phyloP scores from a whole-genome alignment of 371 early-diverging fungal genomes.

The Mortierella sp. region DNA sequence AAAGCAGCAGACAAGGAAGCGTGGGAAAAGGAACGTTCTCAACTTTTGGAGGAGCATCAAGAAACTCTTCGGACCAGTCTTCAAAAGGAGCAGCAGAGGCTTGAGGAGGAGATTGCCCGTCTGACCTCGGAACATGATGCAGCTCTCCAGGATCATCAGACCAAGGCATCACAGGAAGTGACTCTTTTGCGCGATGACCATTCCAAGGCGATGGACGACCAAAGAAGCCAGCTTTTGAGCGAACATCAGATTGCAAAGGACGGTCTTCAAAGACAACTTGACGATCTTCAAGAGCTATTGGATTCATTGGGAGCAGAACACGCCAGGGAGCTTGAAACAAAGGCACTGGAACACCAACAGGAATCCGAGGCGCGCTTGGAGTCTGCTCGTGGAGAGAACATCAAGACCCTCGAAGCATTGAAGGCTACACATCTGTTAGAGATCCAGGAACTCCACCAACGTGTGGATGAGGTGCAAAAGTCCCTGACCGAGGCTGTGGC shows the following conservation, averaged over 20 bases:
- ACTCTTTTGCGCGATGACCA: conserved; percentile 16
- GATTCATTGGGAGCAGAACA: conserved; percentile 11
- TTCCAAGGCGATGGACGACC: conserved; percentile 15
- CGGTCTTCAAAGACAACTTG: background rate
- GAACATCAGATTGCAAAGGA: conserved; percentile 22
- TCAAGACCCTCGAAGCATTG: conserved; percentile 9
- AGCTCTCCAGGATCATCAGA: conserved; percentile 8
- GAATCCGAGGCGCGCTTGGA: conserved; percentile 13
- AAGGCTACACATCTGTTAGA: background rate
- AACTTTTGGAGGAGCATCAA: conserved; percentile 21
- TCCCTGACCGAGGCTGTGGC: conserved; percentile 1
- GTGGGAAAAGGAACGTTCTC: conserved; percentile 25
- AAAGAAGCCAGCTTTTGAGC: conserved; percentile 5
- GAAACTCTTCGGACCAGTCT: conserved; percentile 18
- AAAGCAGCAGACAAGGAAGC: conserved; percentile 13
- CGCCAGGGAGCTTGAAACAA: conserved; percentile 7
- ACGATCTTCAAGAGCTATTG: background rate
- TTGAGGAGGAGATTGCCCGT: conserved; percentile 16
- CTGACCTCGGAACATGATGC: conserved; percentile 18
- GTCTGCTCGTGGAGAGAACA: conserved; percentile 2
- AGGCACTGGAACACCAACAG: conserved; percentile 1
- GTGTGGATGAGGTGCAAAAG: conserved; percentile 13
- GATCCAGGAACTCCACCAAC: conserved; percentile 2
- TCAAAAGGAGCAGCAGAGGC: conserved; percentile 3
- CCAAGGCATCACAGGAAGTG: conserved; percentile 1